phyloP scores from a whole-genome alignment of 257 asterid species.

The Jacaranda mimosifolia region DNA sequence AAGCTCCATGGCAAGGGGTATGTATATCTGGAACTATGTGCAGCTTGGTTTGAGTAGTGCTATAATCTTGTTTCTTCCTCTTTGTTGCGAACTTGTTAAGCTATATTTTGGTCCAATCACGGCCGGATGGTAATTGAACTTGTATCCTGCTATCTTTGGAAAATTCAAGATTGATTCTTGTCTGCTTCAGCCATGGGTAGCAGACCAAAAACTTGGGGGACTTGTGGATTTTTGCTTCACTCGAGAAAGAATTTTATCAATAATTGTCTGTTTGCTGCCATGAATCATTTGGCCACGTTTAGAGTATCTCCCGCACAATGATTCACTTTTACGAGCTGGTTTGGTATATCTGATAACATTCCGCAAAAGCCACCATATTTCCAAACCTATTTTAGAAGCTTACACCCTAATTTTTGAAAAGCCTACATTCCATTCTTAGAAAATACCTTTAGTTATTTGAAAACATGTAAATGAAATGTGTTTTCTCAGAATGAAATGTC shows the following conservation, averaged over 20 bases:
- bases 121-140: neutral
- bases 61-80: neutral
- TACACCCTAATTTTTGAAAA: too few relatives aligned
- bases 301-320: too few relatives aligned
- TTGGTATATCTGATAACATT: too few relatives aligned
- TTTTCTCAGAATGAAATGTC: too few relatives aligned
- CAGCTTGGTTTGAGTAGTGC: conserved; percentile 1
- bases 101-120: neutral
- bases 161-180: neutral
- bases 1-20: conserved; percentile 98
- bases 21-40: conserved; percentile 40
- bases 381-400: too few relatives aligned
- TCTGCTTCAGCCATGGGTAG: neutral
- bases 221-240: neutral
- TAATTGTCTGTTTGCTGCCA: neutral
- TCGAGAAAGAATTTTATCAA: neutral
- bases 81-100: neutral
- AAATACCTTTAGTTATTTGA: too few relatives aligned
- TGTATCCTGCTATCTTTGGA: neutral
- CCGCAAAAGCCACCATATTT: too few relatives aligned
- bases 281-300: too few relatives aligned
- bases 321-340: too few relatives aligned
- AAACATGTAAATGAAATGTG: too few relatives aligned
- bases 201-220: neutral
- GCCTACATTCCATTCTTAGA: too few relatives aligned